These are phyloP conservation scores for Sphaerulina populicola DNA, from an alignment of 2,329 filamentous ascomycete genomes.

Conservation along the genomic window DNA sequence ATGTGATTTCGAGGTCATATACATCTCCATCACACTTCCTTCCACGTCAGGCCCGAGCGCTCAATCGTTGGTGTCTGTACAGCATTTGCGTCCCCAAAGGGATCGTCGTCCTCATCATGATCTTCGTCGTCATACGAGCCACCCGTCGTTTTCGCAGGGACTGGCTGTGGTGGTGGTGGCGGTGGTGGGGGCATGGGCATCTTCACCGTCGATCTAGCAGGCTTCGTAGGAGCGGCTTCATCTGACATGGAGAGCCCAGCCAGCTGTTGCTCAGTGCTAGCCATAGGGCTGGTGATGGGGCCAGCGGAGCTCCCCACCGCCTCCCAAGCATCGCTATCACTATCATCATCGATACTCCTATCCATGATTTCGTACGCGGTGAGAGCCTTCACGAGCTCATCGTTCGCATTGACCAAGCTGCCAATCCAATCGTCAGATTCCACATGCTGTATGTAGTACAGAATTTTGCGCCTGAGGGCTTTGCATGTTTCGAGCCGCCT, in stretches of 20 bases:
- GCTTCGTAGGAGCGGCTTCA: slow-evolving; percentile 41
- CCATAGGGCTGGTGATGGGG: slow-evolving; percentile 1
- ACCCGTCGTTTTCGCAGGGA: slow-evolving; percentile 16
- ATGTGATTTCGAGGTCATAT: not conserved
- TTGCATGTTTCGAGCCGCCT: slow-evolving; percentile 81
- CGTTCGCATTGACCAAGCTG: slow-evolving; percentile 83
- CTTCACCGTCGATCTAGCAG: slow-evolving; percentile 39
- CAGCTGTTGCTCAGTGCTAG: slow-evolving; percentile 36
- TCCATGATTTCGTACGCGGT: slow-evolving; percentile 95
- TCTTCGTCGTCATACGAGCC: slow-evolving; percentile 26
- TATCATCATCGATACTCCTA: slow-evolving; percentile 67
- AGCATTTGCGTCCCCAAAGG: slow-evolving; percentile 76
- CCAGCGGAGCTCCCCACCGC: slow-evolving; percentile 8
- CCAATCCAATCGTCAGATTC: slow-evolving; percentile 89
- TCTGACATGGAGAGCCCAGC: slow-evolving; percentile 39
- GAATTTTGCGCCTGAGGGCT: slow-evolving; percentile 67
- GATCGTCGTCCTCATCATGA: slow-evolving; percentile 59
- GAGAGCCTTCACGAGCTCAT: slow-evolving; percentile 85
- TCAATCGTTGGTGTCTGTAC: slow-evolving; percentile 45
- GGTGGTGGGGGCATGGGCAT: slow-evolving; percentile 32
- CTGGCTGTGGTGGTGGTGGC: slow-evolving; percentile 23
- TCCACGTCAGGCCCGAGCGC: slow-evolving; percentile 26
- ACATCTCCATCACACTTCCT: slow-evolving; percentile 32
- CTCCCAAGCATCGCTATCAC: slow-evolving; percentile 53
- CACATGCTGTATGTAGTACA: slow-evolving; percentile 87